A percentile compares a stretch with the other conserved stretches of the same genome.
Conservation (phyloP, 306 rosid species). For the Pterocarpus santalinus region DNA sequence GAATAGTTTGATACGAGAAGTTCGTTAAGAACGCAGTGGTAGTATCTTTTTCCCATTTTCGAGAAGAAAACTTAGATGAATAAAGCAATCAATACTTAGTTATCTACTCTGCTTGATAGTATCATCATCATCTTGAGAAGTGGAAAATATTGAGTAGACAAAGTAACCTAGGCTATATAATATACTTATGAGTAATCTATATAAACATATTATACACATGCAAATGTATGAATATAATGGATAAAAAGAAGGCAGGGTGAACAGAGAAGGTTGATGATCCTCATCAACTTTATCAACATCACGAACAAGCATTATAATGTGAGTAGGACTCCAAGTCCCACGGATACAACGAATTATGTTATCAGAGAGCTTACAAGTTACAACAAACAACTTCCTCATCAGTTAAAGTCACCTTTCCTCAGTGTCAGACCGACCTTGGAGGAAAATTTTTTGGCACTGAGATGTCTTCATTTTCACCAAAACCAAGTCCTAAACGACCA, state of each 20-base stretch:
- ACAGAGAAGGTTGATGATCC: neutral
- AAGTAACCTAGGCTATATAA: too few relatives aligned
- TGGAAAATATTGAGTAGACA: too few relatives aligned
- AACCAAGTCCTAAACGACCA: slow-evolving; percentile 39
- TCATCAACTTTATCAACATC: neutral
- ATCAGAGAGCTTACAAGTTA: slow-evolving; percentile 14
- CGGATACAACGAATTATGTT: slow-evolving; percentile 39
- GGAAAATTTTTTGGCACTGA: slow-evolving; percentile 39
- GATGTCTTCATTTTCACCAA: slow-evolving; percentile 29
- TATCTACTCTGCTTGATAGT: too few relatives aligned
- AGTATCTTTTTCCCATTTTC: too few relatives aligned
- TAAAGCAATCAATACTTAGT: too few relatives aligned
- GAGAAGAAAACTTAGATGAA: too few relatives aligned
- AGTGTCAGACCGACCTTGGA: slow-evolving; percentile 25
- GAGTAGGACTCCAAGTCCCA: slow-evolving; percentile 36
- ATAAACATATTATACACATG: too few relatives aligned
- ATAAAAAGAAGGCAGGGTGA: neutral
- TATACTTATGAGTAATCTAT: too few relatives aligned
- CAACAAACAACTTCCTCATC: slow-evolving; percentile 42
- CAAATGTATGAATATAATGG: neutral
- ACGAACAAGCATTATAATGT: slow-evolving; percentile 18
- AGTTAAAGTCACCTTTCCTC: slow-evolving; percentile 45
- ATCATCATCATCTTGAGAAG: too few relatives aligned
- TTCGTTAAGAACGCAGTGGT: too few relatives aligned
- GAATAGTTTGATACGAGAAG: too few relatives aligned